Conservation (phyloP, 2,329 filamentous ascomycete species). For the Microsporum ferrugineum region DNA sequence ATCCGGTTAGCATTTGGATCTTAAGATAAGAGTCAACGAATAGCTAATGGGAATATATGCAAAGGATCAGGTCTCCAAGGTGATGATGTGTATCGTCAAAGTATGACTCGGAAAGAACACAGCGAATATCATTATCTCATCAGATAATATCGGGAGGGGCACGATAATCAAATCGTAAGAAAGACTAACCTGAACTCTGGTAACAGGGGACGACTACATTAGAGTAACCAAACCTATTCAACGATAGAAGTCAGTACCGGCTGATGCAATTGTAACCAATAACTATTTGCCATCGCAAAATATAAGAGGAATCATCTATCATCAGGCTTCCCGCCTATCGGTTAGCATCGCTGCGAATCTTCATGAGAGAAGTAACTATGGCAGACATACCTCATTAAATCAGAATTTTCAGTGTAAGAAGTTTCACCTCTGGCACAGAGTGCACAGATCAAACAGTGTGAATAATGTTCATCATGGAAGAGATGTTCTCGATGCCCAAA, state of each 20-base stretch:
- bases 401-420: slow-evolving; percentile 56
- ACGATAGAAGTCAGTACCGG: neutral
- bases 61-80: slow-evolving; percentile 53
- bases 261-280: neutral
- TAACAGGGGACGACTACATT: neutral
- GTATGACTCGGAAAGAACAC: slow-evolving; percentile 52
- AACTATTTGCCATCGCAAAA: neutral
- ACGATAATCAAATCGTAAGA: slow-evolving; percentile 2
- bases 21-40: neutral
- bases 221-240: neutral
- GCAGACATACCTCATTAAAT: slow-evolving; percentile 53
- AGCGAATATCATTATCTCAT: slow-evolving; percentile 52
- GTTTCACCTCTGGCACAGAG: slow-evolving; percentile 41
- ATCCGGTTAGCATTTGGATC: neutral
- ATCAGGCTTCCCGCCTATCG: slow-evolving; percentile 27
- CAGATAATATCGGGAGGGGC: slow-evolving; percentile 26
- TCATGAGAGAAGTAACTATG: neutral
- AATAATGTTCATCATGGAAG: slow-evolving; percentile 57
- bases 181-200: slow-evolving; percentile 5
- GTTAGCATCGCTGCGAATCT: slow-evolving; percentile 25
- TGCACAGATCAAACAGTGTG: slow-evolving; percentile 56
- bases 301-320: slow-evolving; percentile 26
- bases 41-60: neutral
- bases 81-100: slow-evolving; percentile 51
- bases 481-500: slow-evolving; percentile 23